Conservation (phyloP, 805 yeast species). For the Gaillardinia entomophila region DNA sequence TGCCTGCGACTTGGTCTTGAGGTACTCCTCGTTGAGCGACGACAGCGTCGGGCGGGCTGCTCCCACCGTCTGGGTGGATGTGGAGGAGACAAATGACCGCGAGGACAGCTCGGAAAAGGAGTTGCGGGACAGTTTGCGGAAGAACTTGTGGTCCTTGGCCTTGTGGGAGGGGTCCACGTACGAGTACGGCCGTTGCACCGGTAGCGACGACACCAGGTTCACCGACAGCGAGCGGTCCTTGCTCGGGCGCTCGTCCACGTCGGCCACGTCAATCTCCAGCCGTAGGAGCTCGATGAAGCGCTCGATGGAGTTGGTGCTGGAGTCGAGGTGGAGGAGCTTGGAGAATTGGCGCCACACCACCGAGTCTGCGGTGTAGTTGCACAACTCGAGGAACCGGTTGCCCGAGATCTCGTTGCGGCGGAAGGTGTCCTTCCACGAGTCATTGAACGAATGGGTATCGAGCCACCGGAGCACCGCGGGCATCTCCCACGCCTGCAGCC, state of each 20-base stretch:
- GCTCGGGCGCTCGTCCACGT: constrained; percentile 10
- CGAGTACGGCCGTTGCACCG: constrained; percentile 33
- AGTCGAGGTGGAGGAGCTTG: constrained; percentile 29
- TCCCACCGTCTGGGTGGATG: not conserved
- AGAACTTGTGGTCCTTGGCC: constrained; percentile 35
- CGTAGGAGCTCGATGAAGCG: constrained; percentile 49
- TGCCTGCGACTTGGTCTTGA: not conserved
- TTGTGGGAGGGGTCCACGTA: constrained; percentile 29
- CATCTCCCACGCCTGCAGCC: constrained; percentile 48
- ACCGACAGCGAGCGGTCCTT: constrained; percentile 14
- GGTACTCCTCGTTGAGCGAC: not conserved
- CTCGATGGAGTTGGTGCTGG: constrained; percentile 47
- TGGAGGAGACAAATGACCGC: constrained; percentile 14
- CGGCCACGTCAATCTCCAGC: constrained; percentile 5
- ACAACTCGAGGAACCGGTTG: constrained; percentile 56
- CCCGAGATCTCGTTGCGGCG: constrained; percentile 53
- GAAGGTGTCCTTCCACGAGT: constrained; percentile 68
- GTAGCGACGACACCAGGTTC: constrained; percentile 11
- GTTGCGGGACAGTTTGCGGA: constrained; percentile 61
- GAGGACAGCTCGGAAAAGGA: constrained; percentile 48
- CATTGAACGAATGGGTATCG: constrained; percentile 59
- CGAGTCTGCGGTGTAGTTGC: constrained; percentile 52
- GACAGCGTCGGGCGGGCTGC: not conserved
- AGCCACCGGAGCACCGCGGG: constrained; percentile 69
- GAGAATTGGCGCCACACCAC: constrained; percentile 42